These are phyloP conservation scores for Phytophthora aleatoria DNA, from an alignment of 352 stramenopile species.

Conservation along the genomic window DNA sequence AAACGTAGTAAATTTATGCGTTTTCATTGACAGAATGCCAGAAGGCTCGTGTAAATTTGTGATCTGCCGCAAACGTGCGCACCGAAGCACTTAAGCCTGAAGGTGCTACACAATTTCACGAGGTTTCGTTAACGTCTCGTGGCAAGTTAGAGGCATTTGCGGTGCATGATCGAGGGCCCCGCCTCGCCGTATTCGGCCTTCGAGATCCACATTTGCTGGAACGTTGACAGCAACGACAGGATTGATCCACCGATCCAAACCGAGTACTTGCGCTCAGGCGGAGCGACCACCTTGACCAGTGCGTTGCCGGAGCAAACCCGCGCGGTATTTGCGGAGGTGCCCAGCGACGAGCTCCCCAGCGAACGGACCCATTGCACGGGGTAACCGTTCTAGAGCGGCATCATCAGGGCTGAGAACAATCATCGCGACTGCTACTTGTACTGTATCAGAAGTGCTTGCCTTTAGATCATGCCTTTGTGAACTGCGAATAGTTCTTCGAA, in stretches of 20 bases:
- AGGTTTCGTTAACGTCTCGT: too few species aligned
- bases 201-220: constrained; percentile 99
- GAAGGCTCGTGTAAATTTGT: too few species aligned
- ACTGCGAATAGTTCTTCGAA: too few species aligned
- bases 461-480: too few species aligned
- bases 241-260: constrained; percentile 99
- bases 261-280: constrained; percentile 94
- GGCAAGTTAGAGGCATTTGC: constrained; percentile 93
- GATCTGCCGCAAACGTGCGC: neutral
- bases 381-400: too few species aligned
- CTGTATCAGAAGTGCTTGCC: too few species aligned
- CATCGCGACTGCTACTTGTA: neutral
- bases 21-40: too few species aligned
- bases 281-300: constrained; percentile 93
- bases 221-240: constrained; percentile 96
- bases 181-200: constrained; percentile 98
- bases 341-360: constrained; percentile 80
- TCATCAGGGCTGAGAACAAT: neutral
- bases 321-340: too few species aligned
- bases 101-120: constrained; percentile 13
- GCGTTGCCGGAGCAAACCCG: too few species aligned
- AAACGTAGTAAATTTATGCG: too few species aligned
- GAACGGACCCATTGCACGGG: constrained; percentile 70
- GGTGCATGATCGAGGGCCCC: constrained; percentile 96
- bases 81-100: constrained; percentile 64